A percentile compares a stretch with the other conserved stretches of the same genome.
phyloP scores from a whole-genome alignment of 2,329 filamentous ascomycete genomes.

The Stenocarpella maydis region DNA sequence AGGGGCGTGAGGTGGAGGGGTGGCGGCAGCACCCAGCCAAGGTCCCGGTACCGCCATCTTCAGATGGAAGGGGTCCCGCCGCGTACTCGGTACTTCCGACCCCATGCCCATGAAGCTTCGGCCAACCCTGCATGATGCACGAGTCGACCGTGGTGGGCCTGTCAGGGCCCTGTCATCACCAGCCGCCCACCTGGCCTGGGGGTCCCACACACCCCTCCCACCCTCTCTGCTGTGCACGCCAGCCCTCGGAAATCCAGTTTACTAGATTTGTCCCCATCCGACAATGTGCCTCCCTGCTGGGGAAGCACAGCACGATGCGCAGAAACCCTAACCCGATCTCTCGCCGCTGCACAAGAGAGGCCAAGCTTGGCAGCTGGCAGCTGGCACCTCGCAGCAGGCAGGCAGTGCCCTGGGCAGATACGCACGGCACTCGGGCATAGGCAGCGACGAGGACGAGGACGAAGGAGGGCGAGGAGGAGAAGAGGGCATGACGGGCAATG shows the following conservation, averaged over 20 bases:
- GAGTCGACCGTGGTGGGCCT: constrained; percentile 34
- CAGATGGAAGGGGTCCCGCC: constrained; percentile 22
- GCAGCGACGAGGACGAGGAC: not conserved
- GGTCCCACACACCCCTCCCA: not conserved
- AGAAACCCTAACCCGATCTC: constrained; percentile 35
- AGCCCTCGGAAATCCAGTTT: constrained; percentile 26
- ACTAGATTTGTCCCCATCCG: constrained; percentile 26
- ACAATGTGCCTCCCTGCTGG: not conserved
- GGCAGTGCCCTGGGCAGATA: constrained; percentile 4
- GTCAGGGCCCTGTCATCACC: constrained; percentile 34
- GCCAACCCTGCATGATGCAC: constrained; percentile 35
- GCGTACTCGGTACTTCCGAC: constrained; percentile 31
- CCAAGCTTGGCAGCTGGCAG: not conserved
- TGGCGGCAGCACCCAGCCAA: constrained; percentile 14
- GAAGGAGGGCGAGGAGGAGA: too few relatives aligned
- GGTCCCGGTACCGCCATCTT: constrained; percentile 25
- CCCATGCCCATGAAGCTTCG: constrained; percentile 27
- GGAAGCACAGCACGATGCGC: not conserved
- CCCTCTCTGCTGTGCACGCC: constrained; percentile 3
- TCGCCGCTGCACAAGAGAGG: not conserved
- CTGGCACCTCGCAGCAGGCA: not conserved
- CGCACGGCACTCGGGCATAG: not conserved
- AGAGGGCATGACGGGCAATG: constrained; percentile 1
- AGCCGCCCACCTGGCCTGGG: constrained; percentile 30
- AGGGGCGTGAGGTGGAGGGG: constrained; percentile 26